Evolutionary conservation across 257 asterid species (phyloP).

Genomic region (Scutellaria minor): DNA sequence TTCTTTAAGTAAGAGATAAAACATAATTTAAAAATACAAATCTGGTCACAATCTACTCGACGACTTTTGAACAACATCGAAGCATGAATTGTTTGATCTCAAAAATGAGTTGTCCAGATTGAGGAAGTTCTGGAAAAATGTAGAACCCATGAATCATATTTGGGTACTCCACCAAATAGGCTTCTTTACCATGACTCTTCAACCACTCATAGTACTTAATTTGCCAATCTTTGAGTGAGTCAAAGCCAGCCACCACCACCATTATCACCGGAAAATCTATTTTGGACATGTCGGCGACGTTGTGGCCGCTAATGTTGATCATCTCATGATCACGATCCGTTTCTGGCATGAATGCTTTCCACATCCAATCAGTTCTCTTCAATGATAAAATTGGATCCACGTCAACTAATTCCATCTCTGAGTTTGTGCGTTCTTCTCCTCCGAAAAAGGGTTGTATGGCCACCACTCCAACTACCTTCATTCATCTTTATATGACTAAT

Average conservation of each 20-base stretch:
- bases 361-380: slow-evolving; percentile 58
- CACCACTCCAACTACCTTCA: slow-evolving; percentile 64
- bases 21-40: too few species aligned
- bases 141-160: slow-evolving; percentile 75
- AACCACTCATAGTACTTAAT: slow-evolving; percentile 68
- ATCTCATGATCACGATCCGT: slow-evolving; percentile 60
- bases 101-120: slow-evolving; percentile 50
- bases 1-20: too few species aligned
- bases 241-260: slow-evolving; percentile 74
- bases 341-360: slow-evolving; percentile 66
- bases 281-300: slow-evolving; percentile 59
- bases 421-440: slow-evolving; percentile 62
- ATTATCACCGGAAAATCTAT: slow-evolving; percentile 64
- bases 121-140: slow-evolving; percentile 61
- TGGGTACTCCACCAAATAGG: slow-evolving; percentile 60
- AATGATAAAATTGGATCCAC: slow-evolving; percentile 50
- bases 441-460: slow-evolving; percentile 86
- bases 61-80: too few species aligned
- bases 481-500: not conserved
- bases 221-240: slow-evolving; percentile 77
- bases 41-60: too few species aligned
- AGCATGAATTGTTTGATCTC: slow-evolving; percentile 48
- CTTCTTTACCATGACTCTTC: slow-evolving; percentile 62
- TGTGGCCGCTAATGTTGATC: slow-evolving; percentile 75
- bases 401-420: slow-evolving; percentile 50